Conservation (phyloP, 495 filamentous ascomycete species). For the Poronia punctata region DNA sequence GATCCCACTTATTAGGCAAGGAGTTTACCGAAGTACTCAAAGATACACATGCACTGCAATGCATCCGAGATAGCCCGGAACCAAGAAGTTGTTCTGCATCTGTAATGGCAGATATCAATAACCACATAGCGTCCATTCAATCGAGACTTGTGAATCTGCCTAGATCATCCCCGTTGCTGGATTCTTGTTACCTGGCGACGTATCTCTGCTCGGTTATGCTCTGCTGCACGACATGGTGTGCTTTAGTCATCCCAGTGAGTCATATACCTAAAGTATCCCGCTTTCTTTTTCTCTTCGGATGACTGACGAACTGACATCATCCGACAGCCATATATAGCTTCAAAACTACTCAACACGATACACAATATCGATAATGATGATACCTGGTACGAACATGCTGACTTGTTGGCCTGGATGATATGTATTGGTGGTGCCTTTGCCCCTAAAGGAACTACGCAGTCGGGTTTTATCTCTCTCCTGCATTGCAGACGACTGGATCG, state of each 20-base stretch:
- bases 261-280: too few species aligned
- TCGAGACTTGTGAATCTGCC: conserved; percentile 23
- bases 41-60: conserved; percentile 4
- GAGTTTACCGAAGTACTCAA: conserved; percentile 1
- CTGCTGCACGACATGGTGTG: conserved; percentile 31
- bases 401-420: too few species aligned
- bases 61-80: background rate
- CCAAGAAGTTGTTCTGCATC: background rate
- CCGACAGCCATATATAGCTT: too few species aligned
- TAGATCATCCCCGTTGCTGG: conserved; percentile 9
- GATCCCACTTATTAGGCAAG: background rate
- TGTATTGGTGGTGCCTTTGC: too few species aligned
- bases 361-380: too few species aligned
- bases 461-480: too few species aligned
- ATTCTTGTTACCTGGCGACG: conserved; percentile 29
- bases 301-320: too few species aligned
- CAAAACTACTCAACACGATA: too few species aligned
- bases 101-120: conserved; percentile 27
- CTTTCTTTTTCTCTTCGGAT: too few species aligned
- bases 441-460: too few species aligned
- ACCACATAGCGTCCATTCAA: conserved; percentile 32
- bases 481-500: too few species aligned
- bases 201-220: conserved; percentile 31
- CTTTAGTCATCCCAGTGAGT: conserved; percentile 17
- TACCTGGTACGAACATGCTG: too few species aligned